Evolutionary conservation across 129 eudicot genomes (phyloP), one percentile per base, ranked within the genome.

Genomic region (Tagetes erecta): DNA sequence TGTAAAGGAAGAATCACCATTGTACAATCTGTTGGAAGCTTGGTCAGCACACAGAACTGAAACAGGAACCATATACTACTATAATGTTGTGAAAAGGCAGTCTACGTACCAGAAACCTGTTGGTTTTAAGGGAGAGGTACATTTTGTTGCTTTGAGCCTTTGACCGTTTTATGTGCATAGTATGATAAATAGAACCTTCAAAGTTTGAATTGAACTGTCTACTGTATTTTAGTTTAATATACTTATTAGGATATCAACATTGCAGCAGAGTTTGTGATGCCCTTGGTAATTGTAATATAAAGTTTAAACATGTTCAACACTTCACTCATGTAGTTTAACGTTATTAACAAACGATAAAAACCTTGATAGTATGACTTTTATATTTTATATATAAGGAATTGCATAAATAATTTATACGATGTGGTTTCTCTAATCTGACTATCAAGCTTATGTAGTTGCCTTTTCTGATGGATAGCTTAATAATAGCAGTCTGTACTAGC

Each of bases 11-110:
- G 86, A 67, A 67, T 51, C 82, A 81, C 76, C 74, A 37, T 39
- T 46, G 37, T 73, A 59, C 71, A 96, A 94, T 63, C 89, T 84
- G 74, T 31, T 80, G 49, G 91, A 90, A 66, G 91, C 92, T 6
- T 95, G 99, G 99, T 88, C 96, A 46, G 95, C 96, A 20, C 99
- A 95, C 80, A 81, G 86, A 85, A 87, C 90, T 73, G 97, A 85
- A 76, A 74, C 91, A 49, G 99, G 99, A 75, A 84, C 74, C 72
- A 83, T 91, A 39, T 95, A 95, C 80, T 95, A 95, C 80, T 95
- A 95, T 85, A 95, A 91, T 85, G 86, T 97, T 46, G 58, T 87
- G 74, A 86, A 97, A 0, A 94, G 97, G 80, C 91, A 91, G 77
- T 95, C 99, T 57, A 95, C 99, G 3, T 95, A 95, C 71, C 92